Evolutionary conservation across 140 eudicot genomes (phyloP), one percentile per base, ranked within the genome.

Genomic region (Stevia rebaudiana): DNA sequence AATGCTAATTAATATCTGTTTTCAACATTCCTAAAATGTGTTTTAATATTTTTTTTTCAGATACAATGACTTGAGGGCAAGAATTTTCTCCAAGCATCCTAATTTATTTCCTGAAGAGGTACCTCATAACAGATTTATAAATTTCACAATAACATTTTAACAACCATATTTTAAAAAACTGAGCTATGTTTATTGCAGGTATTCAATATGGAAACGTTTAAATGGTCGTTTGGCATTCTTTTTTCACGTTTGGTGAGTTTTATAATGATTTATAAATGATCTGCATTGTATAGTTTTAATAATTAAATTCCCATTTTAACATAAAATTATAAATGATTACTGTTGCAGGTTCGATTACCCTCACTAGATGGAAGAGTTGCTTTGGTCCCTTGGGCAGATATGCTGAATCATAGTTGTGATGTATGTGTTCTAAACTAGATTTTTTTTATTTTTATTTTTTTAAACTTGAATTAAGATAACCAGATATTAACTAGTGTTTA

Each of bases 371-470:
- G 88, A 76, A 82, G 79, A 67, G 95, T 90, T 62, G 97, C 97
- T 1, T 82, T 90, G 80, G 97, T 90, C 64, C 97, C 97, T 21
- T 90, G 97, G 97, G 97, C 94, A 67, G 97, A 90, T 82, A 90
- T 90, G 97, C 63, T 90, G 49, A 90, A 90, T 72, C 97, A 90
- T 68, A 82, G 88, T 52, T 90, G 95, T 76, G 94, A 86, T 81
- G 95, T 86, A 81, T 62, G 70, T 16, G 70, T 16, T 61, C 69
- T 48, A 59, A 42, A 50, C 40, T 35, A 47, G 8, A 64, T 37
- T 24, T 52, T 23, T 67, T 33, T 24, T n/a, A n/a, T n/a, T n/a
- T n/a, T n/a, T n/a, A n/a, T n/a, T n/a, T n/a, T n/a, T n/a, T n/a
- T n/a, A n/a, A n/a, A 59, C 35, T 18, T 7, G 6, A 36, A 22